phyloP scores from a whole-genome alignment of 179 eudicot genomes.

The Beta lomatogona region DNA sequence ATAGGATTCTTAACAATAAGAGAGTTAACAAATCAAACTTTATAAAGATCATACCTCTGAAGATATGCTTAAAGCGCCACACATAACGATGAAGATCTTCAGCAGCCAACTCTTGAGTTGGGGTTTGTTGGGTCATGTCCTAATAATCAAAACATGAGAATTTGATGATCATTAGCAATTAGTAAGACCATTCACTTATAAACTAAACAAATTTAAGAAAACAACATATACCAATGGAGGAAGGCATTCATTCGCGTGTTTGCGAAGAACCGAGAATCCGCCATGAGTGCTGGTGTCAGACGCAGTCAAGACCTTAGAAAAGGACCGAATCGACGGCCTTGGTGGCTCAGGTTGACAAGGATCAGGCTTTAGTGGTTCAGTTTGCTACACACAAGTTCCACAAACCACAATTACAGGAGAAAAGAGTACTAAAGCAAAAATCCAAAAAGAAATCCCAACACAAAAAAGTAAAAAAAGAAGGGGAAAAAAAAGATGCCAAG shows the following conservation, averaged over 20 bases:
- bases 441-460: constrained; percentile 2
- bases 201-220: neutral
- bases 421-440: constrained; percentile 5
- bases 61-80: constrained; percentile 72
- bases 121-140: constrained; percentile 66
- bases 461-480: constrained; percentile 13
- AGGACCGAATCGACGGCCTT: constrained; percentile 41
- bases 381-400: constrained; percentile 36
- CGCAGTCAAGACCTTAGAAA: constrained; percentile 64
- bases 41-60: constrained; percentile 45
- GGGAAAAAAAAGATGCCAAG: constrained; percentile 18
- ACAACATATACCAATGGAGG: constrained; percentile 57
- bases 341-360: constrained; percentile 33
- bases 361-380: constrained; percentile 44
- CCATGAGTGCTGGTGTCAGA: constrained; percentile 78
- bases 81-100: constrained; percentile 60
- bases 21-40: neutral
- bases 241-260: constrained; percentile 69
- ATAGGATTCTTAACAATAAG: neutral
- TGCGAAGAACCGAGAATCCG: constrained; percentile 64
- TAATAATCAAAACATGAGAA: constrained; percentile 21
- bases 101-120: constrained; percentile 61
- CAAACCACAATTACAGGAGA: constrained; percentile 19
- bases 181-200: neutral
- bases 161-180: constrained; percentile 2